Base-by-base conservation (phyloP, 495 filamentous ascomycete genomes). In the Talaromyces trachyspermus region DNA sequence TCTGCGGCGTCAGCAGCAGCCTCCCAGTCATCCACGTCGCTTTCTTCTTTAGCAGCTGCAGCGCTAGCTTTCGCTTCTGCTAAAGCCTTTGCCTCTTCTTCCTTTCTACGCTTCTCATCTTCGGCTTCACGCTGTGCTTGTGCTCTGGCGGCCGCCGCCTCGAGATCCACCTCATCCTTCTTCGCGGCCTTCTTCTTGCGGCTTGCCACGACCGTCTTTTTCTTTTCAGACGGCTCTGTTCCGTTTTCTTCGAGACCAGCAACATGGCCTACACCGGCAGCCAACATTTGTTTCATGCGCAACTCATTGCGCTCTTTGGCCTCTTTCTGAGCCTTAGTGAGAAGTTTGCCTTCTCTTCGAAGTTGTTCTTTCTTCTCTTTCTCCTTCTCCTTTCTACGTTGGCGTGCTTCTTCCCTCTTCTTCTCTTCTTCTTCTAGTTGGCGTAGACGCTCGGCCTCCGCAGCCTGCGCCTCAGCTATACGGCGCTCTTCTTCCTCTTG, bases 301-400 rank as follows among this genome's bases (percentile, higher is more conserved):
- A 86, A 68, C 62, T 96, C 86, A 58, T 89, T 85, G 50, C 79
- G 78, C 22, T 81, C 80, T 63, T 91, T 85, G 50, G 84, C 84
- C 56, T 95, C 89, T 57, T 81, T 86, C 65, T 99, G 89, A 23
- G 91, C 88, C 64, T 95, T 92, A 52, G 90, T 95, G 50, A 95
- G 72, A 55, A 89, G 89, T 61, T 95, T 96, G 57, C 94, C 94
- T 65, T 95, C 89, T 61, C 80, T 90, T 71, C 92, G 92, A 12
- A 95, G 78, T 66, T 95, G 86, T 57, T 99, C 94, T 51, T 95
- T 89, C 71, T 79, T 91, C 65, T 95, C 86, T 65, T 85, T 94
- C 62, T 99, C 94, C 65, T 85, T 95, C 61, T 95, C 88, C 73
- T 95, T 97, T 75, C 85, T 95, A 40, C 75, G 68, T 10, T 82